Evolutionary conservation across 352 stramenopile species (phyloP).

Genomic region (Halophytophthora batemanensis): DNA sequence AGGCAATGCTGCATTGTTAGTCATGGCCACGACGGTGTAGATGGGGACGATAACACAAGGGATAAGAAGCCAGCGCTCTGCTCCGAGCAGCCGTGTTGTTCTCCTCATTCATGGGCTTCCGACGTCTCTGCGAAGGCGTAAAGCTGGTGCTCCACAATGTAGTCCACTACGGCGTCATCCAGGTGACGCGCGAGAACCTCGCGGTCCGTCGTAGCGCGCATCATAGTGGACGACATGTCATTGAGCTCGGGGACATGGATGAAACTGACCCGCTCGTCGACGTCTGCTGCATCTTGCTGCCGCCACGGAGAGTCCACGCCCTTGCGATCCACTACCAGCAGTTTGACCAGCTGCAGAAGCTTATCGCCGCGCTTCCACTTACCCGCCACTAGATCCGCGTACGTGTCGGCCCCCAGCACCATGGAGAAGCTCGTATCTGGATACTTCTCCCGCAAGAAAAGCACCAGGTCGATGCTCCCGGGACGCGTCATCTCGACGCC

Average conservation of each 20-base stretch:
- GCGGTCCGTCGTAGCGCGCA: constrained; percentile 34
- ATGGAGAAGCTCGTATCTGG: constrained; percentile 63
- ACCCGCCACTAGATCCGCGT: constrained; percentile 67
- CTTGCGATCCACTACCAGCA: constrained; percentile 73
- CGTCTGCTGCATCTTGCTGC: constrained; percentile 2
- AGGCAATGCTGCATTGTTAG: too few species aligned
- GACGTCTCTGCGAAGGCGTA: constrained; percentile 56
- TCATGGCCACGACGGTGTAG: not conserved
- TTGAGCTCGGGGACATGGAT: constrained; percentile 54
- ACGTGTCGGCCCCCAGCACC: constrained; percentile 82
- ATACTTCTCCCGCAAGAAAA: constrained; percentile 41
- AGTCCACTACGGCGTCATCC: constrained; percentile 60
- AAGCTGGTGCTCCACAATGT: constrained; percentile 71
- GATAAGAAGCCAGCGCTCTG: not conserved
- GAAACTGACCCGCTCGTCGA: constrained; percentile 36
- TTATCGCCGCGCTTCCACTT: constrained; percentile 88
- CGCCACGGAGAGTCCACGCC: constrained; percentile 46
- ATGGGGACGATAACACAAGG: not conserved
- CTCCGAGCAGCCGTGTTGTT: not conserved
- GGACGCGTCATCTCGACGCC: constrained; percentile 36
- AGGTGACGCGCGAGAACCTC: constrained; percentile 42
- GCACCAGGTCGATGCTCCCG: constrained; percentile 76
- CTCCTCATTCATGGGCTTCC: constrained; percentile 4
- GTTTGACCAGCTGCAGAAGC: constrained; percentile 55
- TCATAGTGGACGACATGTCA: constrained; percentile 76